phyloP scores from a whole-genome alignment of 2,329 filamentous ascomycete genomes.

The Fusarium sp. region DNA sequence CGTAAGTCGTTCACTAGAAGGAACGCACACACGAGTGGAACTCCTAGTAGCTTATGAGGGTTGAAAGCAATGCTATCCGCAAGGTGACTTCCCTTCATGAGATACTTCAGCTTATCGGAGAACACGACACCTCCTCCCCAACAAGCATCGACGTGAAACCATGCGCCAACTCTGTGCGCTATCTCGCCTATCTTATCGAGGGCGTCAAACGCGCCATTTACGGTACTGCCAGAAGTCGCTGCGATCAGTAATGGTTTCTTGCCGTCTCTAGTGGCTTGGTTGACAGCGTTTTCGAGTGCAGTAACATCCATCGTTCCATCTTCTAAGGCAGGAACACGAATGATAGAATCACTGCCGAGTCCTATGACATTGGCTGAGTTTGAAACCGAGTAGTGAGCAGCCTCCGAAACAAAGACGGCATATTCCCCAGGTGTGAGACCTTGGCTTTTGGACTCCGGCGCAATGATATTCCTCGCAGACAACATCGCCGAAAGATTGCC shows the following conservation, averaged over 20 bases:
- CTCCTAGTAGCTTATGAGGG: background rate
- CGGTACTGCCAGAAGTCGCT: conserved; percentile 1
- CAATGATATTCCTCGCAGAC: background rate
- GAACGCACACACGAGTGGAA: conserved; percentile 2
- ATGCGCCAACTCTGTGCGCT: background rate
- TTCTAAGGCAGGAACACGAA: background rate
- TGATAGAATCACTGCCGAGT: background rate
- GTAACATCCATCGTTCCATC: background rate
- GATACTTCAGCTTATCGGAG: background rate
- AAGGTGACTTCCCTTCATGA: background rate
- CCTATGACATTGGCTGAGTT: background rate
- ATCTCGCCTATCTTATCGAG: background rate
- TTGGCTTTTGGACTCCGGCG: background rate
- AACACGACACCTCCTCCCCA: conserved; percentile 1
- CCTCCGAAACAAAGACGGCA: background rate
- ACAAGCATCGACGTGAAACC: conserved; percentile 3
- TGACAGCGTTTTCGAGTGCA: background rate
- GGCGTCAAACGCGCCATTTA: background rate
- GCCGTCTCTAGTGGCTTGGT: background rate
- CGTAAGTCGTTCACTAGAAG: background rate
- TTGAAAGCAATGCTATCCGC: background rate
- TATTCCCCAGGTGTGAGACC: background rate
- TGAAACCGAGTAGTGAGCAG: background rate
- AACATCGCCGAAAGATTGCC: conserved; percentile 1
- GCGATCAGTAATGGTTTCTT: background rate